Evolutionary conservation across 305 asterid genomes (phyloP).

Genomic region (Rubia tinctorum): DNA sequence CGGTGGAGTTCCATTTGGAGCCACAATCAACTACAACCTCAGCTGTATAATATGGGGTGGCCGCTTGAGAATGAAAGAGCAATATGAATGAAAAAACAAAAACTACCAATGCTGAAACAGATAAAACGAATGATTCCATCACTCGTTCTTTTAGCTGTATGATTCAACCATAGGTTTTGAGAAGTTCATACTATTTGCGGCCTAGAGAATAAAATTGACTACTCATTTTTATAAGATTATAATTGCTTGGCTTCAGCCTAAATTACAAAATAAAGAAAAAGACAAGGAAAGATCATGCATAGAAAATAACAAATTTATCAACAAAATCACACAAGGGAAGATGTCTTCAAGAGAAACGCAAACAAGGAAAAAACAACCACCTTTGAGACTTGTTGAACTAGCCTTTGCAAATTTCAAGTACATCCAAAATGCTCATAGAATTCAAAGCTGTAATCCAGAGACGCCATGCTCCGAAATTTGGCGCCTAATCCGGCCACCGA

Average conservation of each 20-base stretch:
- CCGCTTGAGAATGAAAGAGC: not conserved
- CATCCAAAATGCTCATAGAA: not conserved
- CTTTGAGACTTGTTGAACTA: not conserved
- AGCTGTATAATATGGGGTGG: not conserved
- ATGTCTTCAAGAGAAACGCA: not conserved
- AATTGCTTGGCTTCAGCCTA: too few species aligned
- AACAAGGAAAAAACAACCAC: not conserved
- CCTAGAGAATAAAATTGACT: too few species aligned
- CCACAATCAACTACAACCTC: constrained; percentile 19
- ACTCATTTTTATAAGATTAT: too few species aligned
- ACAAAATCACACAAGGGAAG: not conserved
- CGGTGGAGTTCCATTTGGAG: too few species aligned
- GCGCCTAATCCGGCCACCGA: not conserved
- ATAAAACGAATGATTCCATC: not conserved
- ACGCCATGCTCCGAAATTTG: too few species aligned
- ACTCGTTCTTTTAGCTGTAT: too few species aligned
- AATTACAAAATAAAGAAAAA: too few species aligned
- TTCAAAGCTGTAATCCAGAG: not conserved
- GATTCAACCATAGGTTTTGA: too few species aligned
- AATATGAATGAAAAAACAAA: not conserved
- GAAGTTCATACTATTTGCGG: too few species aligned
- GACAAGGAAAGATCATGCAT: too few species aligned
- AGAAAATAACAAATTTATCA: too few species aligned
- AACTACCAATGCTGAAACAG: not conserved
- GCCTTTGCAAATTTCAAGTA: too few species aligned